phyloP scores from a whole-genome alignment of 768 basidiomycete species.

The Lactarius trivialis region DNA sequence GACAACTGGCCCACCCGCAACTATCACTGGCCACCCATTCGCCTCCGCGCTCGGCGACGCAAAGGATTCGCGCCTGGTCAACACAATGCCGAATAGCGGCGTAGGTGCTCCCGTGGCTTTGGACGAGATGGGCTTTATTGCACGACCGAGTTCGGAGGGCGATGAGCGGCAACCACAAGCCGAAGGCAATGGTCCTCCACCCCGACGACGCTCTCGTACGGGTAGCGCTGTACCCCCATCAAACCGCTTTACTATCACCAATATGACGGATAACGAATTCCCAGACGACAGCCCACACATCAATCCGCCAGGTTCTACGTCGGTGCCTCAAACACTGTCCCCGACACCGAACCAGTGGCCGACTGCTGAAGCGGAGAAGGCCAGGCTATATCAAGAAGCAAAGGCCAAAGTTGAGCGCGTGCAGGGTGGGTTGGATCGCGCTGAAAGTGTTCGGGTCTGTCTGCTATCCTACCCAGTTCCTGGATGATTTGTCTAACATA shows the following conservation, averaged over 20 bases:
- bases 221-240: slow-evolving; percentile 25
- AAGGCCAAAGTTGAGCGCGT: slow-evolving; percentile 35
- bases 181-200: slow-evolving; percentile 14
- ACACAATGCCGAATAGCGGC: slow-evolving; percentile 3
- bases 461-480: background rate
- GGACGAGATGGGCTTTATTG: slow-evolving; percentile 19
- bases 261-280: slow-evolving; percentile 33
- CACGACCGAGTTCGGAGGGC: slow-evolving; percentile 17
- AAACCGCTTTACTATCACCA: slow-evolving; percentile 38
- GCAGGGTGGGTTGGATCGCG: slow-evolving; percentile 32
- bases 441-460: slow-evolving; percentile 27
- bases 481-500: background rate
- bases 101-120: background rate
- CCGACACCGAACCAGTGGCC: slow-evolving; percentile 20
- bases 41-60: slow-evolving; percentile 1
- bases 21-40: slow-evolving; percentile 8
- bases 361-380: slow-evolving; percentile 44
- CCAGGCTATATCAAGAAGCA: slow-evolving; percentile 35
- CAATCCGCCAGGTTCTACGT: slow-evolving; percentile 13
- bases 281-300: slow-evolving; percentile 40
- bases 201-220: slow-evolving; percentile 30
- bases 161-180: slow-evolving; percentile 7
- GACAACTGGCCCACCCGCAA: background rate
- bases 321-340: background rate
- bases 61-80: slow-evolving; percentile 11